Evolutionary conservation across 441 rosid species (phyloP).

Genomic region (Gossypium schwendimanii): DNA sequence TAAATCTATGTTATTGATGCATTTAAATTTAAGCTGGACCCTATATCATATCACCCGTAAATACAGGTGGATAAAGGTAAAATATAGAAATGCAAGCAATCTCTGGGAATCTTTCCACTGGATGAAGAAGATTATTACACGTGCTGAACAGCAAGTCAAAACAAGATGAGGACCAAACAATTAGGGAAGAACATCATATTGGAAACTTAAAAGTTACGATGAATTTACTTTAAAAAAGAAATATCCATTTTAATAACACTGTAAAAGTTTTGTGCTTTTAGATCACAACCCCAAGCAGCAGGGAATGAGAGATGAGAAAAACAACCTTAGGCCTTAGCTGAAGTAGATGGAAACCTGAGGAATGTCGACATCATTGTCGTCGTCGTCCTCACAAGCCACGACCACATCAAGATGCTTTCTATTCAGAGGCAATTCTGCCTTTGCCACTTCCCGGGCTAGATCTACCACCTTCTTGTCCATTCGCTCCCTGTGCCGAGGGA

Average conservation of each 20-base stretch:
- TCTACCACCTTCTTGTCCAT: conserved; percentile 76
- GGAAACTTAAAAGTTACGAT: not conserved
- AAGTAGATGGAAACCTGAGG: conserved; percentile 84
- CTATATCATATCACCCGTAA: too few relatives aligned
- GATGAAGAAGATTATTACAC: not conserved
- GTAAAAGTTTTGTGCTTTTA: conserved; percentile 7
- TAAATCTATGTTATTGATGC: too few relatives aligned
- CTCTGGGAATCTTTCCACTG: not conserved
- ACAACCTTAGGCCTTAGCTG: conserved; percentile 28
- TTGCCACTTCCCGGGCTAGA: conserved; percentile 78
- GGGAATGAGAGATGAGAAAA: not conserved
- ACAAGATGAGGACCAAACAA: not conserved
- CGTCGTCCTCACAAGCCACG: conserved; percentile 86
- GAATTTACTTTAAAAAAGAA: not conserved
- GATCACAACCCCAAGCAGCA: conserved; percentile 11
- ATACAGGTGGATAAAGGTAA: too few relatives aligned
- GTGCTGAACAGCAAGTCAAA: not conserved
- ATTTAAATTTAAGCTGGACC: too few relatives aligned
- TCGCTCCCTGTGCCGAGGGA: conserved; percentile 74
- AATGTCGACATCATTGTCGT: conserved; percentile 75
- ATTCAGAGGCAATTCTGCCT: conserved; percentile 59
- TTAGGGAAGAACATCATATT: not conserved
- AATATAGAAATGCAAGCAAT: not conserved
- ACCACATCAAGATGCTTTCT: conserved; percentile 75
- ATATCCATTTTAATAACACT: conserved; percentile 8